Evolutionary conservation across 805 yeast species (phyloP).

Genomic region (Saturnispora silvae): DNA sequence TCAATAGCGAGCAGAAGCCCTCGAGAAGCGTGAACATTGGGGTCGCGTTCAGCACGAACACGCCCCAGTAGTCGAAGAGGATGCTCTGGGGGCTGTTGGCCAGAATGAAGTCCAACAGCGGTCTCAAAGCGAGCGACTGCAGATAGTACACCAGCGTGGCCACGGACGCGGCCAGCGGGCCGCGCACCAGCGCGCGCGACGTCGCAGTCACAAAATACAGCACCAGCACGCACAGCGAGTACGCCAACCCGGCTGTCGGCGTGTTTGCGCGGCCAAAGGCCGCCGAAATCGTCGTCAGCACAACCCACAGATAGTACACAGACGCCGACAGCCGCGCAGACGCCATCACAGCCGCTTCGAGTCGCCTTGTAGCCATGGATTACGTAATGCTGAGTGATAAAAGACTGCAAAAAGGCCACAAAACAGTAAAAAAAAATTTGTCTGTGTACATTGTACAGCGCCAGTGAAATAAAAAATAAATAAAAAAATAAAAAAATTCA

Average conservation of each 20-base stretch:
- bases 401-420: not conserved
- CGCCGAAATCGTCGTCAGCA: conserved; percentile 48
- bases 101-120: not conserved
- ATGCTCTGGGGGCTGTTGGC: not conserved
- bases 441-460: too few species aligned
- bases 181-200: conserved; percentile 31
- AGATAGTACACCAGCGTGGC: conserved; percentile 49
- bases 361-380: not conserved
- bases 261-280: conserved; percentile 87
- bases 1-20: conserved; percentile 83
- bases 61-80: conserved; percentile 45
- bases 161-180: not conserved
- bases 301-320: conserved; percentile 51
- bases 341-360: not conserved
- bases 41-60: conserved; percentile 66
- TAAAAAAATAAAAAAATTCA: too few species aligned
- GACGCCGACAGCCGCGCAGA: conserved; percentile 33
- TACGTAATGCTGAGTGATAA: too few species aligned
- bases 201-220: conserved; percentile 68
- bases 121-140: conserved; percentile 31
- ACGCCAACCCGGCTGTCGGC: conserved; percentile 88
- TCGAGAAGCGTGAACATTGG: conserved; percentile 83
- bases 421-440: not conserved
- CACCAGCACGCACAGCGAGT: conserved; percentile 59
- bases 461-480: too few species aligned